Percentiles rank a stretch among this genome's conserved stretches.
phyloP scores from a whole-genome alignment of 2,329 filamentous ascomycete species.

The Hypoxylon rubiginosum region DNA sequence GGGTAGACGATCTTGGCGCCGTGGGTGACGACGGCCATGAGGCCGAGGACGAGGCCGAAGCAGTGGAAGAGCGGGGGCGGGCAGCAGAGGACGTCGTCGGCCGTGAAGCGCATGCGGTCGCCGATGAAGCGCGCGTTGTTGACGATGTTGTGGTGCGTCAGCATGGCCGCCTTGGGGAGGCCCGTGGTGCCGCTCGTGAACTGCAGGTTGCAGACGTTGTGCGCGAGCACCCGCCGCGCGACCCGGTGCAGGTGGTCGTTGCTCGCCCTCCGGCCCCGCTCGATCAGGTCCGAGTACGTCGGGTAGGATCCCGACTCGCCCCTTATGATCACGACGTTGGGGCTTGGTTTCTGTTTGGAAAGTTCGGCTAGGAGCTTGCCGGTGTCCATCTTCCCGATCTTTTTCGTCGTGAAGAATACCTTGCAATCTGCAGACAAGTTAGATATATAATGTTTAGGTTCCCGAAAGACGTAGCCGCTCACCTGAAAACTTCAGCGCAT shows the following conservation, averaged over 20 bases:
- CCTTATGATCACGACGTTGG: constrained; percentile 72
- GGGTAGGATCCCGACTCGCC: constrained; percentile 67
- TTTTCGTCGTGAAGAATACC: constrained; percentile 78
- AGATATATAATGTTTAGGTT: neutral
- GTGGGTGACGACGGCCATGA: constrained; percentile 79
- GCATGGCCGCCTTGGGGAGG: constrained; percentile 79
- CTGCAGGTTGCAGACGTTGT: constrained; percentile 80
- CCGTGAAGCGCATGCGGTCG: constrained; percentile 78
- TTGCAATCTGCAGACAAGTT: constrained; percentile 70
- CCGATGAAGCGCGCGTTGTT: constrained; percentile 80
- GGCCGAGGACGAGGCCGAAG: constrained; percentile 83
- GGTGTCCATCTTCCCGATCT: constrained; percentile 76
- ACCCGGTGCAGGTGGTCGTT: constrained; percentile 65
- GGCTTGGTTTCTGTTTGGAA: constrained; percentile 59
- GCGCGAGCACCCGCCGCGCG: constrained; percentile 69
- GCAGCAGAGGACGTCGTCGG: constrained; percentile 79
- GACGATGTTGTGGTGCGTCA: constrained; percentile 75
- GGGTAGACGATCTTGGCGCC: constrained; percentile 83
- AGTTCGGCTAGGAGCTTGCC: constrained; percentile 68
- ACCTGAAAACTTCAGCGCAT: constrained; percentile 79
- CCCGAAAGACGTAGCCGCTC: constrained; percentile 39
- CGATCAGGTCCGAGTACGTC: constrained; percentile 71
- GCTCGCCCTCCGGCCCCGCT: constrained; percentile 63
- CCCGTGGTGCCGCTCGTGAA: constrained; percentile 84
- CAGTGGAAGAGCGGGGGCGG: constrained; percentile 89